Percentiles rank a stretch among this genome's conserved stretches.
phyloP scores from a whole-genome alignment of 169 alveolate genomes.

The Ichthyophthirius multifiliis region DNA sequence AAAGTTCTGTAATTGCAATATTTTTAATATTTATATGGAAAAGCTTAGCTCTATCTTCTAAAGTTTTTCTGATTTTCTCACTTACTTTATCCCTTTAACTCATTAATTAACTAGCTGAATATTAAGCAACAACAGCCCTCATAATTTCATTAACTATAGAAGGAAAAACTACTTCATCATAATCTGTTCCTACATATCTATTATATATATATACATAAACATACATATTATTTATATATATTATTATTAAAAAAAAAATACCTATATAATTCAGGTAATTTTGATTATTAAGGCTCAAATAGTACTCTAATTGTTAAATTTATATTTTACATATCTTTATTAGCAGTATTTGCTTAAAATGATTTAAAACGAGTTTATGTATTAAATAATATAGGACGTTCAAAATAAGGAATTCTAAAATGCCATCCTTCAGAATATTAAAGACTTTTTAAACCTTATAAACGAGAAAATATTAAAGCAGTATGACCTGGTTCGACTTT shows the following conservation, averaged over 20 bases:
- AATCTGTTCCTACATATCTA: conserved; percentile 95
- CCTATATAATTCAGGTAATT: conserved; percentile 71
- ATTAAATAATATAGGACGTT: conserved; percentile 94
- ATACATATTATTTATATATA: background rate
- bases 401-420: conserved; percentile 93
- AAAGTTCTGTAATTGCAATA: conserved; percentile 95
- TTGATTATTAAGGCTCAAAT: conserved; percentile 89
- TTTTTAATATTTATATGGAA: conserved; percentile 95
- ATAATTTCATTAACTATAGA: conserved; percentile 97
- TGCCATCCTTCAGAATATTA: conserved; percentile 97
- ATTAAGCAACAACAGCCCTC: conserved; percentile 96
- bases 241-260: background rate
- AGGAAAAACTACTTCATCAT: conserved; percentile 96
- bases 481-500: conserved; percentile 73
- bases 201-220: background rate
- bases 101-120: conserved; percentile 95
- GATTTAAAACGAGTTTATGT: conserved; percentile 92
- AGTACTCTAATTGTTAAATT: conserved; percentile 94
- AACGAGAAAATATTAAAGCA: conserved; percentile 60
- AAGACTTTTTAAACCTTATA: conserved; percentile 44
- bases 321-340: conserved; percentile 93
- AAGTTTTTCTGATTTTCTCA: conserved; percentile 89
- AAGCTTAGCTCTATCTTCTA: conserved; percentile 92
- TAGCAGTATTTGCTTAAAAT: conserved; percentile 93
- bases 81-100: conserved; percentile 96